These are phyloP conservation scores for Musa acuminata DNA, from an alignment of 176 grass and related monocot species.

Conservation along the genomic window DNA sequence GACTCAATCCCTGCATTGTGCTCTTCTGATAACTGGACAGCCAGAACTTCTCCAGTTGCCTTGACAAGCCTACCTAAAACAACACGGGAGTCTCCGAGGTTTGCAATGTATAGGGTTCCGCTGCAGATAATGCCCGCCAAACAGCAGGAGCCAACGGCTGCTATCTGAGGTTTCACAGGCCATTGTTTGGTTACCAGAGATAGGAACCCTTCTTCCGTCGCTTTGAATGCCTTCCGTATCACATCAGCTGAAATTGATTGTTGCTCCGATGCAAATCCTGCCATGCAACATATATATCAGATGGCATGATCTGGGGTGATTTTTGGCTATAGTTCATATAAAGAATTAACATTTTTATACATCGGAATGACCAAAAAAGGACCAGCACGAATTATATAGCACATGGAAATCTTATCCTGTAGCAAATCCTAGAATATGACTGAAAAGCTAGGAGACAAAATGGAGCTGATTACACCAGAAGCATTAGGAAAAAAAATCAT, in stretches of 20 bases:
- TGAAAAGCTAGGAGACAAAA: not conserved
- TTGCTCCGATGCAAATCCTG: not conserved
- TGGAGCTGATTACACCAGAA: not conserved
- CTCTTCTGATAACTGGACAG: conserved; percentile 6
- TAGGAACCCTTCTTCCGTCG: conserved; percentile 1
- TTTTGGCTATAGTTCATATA: not conserved
- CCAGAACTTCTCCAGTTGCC: conserved; percentile 1
- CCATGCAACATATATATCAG: not conserved
- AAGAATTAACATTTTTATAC: not conserved
- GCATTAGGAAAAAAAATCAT: too few species aligned
- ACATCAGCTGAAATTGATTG: conserved; percentile 1
- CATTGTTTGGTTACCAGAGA: conserved; percentile 3
- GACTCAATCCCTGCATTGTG: conserved; percentile 4
- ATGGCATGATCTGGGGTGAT: not conserved
- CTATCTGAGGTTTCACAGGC: conserved; percentile 1
- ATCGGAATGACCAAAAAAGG: not conserved
- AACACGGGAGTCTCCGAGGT: not conserved
- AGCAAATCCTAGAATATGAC: not conserved
- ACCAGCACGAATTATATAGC: not conserved
- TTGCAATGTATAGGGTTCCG: not conserved
- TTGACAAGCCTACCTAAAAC: conserved; percentile 1
- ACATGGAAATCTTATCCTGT: too few species aligned
- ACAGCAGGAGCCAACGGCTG: conserved; percentile 5
- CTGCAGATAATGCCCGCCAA: not conserved
- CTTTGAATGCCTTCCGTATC: conserved; percentile 1